Conservation (phyloP, 371 early-diverging fungal genomes). For the Mucor circinelloides region DNA sequence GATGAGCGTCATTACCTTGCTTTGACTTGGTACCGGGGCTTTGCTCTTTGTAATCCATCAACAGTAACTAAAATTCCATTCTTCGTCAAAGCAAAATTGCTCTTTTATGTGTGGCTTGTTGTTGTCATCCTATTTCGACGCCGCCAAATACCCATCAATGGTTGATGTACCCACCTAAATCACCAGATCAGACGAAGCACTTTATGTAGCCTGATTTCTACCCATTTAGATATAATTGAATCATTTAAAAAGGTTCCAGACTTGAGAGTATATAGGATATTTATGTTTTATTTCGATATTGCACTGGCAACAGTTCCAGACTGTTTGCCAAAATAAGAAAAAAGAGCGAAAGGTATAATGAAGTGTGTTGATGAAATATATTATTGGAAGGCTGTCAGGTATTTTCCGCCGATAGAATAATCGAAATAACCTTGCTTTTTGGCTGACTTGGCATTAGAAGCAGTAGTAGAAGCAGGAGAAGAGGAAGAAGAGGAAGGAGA, state of each 20-base stretch:
- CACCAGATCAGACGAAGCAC: background rate
- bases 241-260: background rate
- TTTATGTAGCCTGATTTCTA: no score
- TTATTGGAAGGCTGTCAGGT: background rate
- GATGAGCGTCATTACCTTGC: background rate
- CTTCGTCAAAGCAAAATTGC: background rate
- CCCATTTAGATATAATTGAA: no score
- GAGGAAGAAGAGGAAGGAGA: background rate
- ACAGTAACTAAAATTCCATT: background rate
- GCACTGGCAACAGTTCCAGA: background rate
- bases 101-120: background rate
- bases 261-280: background rate
- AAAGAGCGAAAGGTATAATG: background rate
- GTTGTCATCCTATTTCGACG: background rate
- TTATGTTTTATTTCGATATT: background rate
- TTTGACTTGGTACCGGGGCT: background rate
- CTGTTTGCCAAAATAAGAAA: background rate
- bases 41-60: background rate
- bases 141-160: background rate
- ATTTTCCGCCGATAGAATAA: background rate
- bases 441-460: background rate
- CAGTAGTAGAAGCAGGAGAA: background rate
- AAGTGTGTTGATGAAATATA: background rate
- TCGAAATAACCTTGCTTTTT: conserved; percentile 9
- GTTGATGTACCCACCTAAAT: background rate